These are phyloP conservation scores for Blastobotrys ciferrii DNA, from an alignment of 1,139 yeast genomes.

Conservation along the genomic window DNA sequence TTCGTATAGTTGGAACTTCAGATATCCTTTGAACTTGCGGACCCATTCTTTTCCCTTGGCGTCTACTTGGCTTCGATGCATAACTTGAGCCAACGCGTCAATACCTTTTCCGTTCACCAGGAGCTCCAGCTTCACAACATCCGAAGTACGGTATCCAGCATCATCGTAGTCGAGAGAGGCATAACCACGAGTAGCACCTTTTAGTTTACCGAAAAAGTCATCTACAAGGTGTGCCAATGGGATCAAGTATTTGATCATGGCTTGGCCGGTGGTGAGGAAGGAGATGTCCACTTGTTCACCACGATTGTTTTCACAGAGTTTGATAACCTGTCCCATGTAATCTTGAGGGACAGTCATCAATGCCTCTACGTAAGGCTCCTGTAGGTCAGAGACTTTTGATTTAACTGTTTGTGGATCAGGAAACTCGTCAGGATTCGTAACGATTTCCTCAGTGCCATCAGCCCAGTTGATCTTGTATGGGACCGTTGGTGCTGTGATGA, in stretches of 20 bases:
- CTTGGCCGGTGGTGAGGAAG: slow-evolving; percentile 79
- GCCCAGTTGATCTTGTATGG: slow-evolving; percentile 72
- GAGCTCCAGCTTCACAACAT: slow-evolving; percentile 82
- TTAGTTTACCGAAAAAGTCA: slow-evolving; percentile 89
- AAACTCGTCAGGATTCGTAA: slow-evolving; percentile 90
- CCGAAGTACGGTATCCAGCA: slow-evolving; percentile 76
- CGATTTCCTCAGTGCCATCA: slow-evolving; percentile 61
- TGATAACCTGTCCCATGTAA: slow-evolving; percentile 81
- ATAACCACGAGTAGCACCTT: slow-evolving; percentile 87
- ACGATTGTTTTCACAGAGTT: slow-evolving; percentile 77
- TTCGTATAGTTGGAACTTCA: slow-evolving; percentile 82
- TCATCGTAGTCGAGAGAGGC: slow-evolving; percentile 96
- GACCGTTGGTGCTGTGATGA: slow-evolving; percentile 94
- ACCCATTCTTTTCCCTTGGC: slow-evolving; percentile 79
- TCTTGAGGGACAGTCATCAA: slow-evolving; percentile 90
- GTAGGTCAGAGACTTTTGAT: slow-evolving; percentile 53
- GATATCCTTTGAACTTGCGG: slow-evolving; percentile 70
- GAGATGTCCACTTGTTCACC: slow-evolving; percentile 81
- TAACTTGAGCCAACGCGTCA: slow-evolving; percentile 88
- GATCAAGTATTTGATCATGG: slow-evolving; percentile 68
- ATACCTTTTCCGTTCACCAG: slow-evolving; percentile 87
- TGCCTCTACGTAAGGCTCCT: slow-evolving; percentile 91
- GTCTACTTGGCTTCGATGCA: slow-evolving; percentile 78
- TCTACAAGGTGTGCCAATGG: slow-evolving; percentile 91
- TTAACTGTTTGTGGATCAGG: slow-evolving; percentile 51